A percentile compares a stretch with the other conserved stretches of the same genome.
phyloP scores from a whole-genome alignment of 495 filamentous ascomycete genomes.

The Apiosordaria backusii region DNA sequence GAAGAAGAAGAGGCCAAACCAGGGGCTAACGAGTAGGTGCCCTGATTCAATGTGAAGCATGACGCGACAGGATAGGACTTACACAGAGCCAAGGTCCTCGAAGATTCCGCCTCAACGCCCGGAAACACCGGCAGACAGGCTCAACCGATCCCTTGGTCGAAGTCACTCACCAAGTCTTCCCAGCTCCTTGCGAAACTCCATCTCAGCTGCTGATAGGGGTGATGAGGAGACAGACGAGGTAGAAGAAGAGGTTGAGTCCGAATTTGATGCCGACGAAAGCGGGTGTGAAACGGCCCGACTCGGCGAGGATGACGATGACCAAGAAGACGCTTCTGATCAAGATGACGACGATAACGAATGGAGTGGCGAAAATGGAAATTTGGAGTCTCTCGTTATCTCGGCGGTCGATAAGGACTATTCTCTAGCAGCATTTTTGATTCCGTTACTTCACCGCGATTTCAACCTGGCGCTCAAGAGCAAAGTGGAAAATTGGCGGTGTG shows the following conservation, averaged over 20 bases:
- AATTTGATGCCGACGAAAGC: constrained; percentile 4
- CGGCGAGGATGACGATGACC: constrained; percentile 17
- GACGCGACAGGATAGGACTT: not conserved
- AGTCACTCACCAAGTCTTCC: constrained; percentile 17
- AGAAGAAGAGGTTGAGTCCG: constrained; percentile 3
- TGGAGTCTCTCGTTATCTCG: constrained; percentile 24
- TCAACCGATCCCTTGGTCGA: constrained; percentile 12
- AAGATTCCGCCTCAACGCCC: constrained; percentile 13
- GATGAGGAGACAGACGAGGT: not conserved
- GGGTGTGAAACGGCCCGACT: constrained; percentile 14
- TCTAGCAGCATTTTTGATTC: constrained; percentile 25
- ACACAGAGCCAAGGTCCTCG: not conserved
- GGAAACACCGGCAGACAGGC: constrained; percentile 11
- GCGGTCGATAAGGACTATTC: constrained; percentile 25
- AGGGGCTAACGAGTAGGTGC: constrained; percentile 24
- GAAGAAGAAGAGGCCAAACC: constrained; percentile 20
- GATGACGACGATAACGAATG: constrained; percentile 20
- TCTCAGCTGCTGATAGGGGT: constrained; percentile 13
- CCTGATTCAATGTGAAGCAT: not conserved
- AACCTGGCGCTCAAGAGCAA: constrained; percentile 23
- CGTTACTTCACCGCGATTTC: constrained; percentile 23
- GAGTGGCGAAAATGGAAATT: constrained; percentile 27
- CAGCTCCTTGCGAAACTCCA: constrained; percentile 19
- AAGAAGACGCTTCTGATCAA: constrained; percentile 12
- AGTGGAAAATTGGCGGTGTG: constrained; percentile 26